These are phyloP conservation scores for Rhizopus stolonifer DNA, from an alignment of 371 early-diverging fungal genomes.

Conservation along the genomic window DNA sequence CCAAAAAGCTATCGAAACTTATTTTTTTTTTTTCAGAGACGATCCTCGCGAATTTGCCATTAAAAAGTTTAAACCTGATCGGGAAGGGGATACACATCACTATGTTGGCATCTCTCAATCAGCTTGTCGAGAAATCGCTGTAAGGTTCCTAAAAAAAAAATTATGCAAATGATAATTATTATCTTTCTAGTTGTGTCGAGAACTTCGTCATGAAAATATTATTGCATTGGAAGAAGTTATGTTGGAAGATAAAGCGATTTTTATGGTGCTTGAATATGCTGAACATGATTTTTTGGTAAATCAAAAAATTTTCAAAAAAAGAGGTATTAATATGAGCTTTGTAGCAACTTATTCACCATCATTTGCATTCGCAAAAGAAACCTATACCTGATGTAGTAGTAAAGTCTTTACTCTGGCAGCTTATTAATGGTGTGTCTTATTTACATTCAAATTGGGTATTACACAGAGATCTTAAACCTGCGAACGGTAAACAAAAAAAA, in stretches of 20 bases:
- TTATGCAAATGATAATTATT: not conserved
- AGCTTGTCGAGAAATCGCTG: constrained; percentile 91
- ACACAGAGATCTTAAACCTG: constrained; percentile 92
- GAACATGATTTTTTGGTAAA: constrained; percentile 89
- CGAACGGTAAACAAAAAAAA: constrained; percentile 55
- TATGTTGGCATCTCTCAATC: constrained; percentile 91
- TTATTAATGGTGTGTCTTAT: constrained; percentile 89
- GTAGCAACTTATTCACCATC: constrained; percentile 87
- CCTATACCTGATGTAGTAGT: constrained; percentile 80
- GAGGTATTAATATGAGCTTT: not conserved
- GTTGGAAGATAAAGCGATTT: constrained; percentile 87
- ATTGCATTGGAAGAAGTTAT: constrained; percentile 83
- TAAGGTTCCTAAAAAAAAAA: constrained; percentile 20
- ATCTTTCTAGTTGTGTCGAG: constrained; percentile 75
- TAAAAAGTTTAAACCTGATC: constrained; percentile 94
- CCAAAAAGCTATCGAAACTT: not conserved
- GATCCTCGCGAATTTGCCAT: constrained; percentile 76
- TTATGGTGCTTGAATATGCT: constrained; percentile 94
- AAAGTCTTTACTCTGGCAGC: constrained; percentile 90
- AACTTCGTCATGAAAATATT: constrained; percentile 86
- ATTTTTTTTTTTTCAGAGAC: constrained; percentile 35
- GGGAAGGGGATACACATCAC: constrained; percentile 81
- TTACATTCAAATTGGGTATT: constrained; percentile 92
- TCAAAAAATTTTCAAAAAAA: not conserved
- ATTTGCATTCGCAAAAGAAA: constrained; percentile 70